A percentile compares a stretch with the other conserved stretches of the same genome.
Evolutionary conservation across 495 filamentous ascomycete genomes (phyloP).

Genomic region (Aspergillus asperescens): DNA sequence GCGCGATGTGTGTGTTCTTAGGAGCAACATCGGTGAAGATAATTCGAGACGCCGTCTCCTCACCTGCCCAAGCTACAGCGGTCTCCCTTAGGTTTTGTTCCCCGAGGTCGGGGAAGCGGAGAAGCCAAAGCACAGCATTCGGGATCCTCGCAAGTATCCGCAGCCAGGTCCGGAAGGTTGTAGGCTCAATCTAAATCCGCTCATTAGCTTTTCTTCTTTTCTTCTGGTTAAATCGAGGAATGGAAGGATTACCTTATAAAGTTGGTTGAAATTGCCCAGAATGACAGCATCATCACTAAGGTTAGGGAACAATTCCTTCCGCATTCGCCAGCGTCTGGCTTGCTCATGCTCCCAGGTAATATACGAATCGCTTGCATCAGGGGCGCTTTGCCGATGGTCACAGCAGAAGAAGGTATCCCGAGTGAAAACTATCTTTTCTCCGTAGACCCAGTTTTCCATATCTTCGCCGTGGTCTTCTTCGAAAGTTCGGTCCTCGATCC

Average conservation of each 20-base stretch:
- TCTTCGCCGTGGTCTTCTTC: conserved; percentile 64
- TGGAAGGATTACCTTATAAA: conserved; percentile 76
- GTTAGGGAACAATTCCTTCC: conserved; percentile 86
- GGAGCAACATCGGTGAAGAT: conserved; percentile 96
- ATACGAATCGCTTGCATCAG: conserved; percentile 57
- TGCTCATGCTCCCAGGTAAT: conserved; percentile 85
- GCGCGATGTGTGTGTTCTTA: conserved; percentile 89
- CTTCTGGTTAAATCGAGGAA: background rate
- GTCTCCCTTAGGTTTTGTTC: conserved; percentile 78
- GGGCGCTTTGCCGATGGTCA: conserved; percentile 90
- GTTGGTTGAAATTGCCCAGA: conserved; percentile 96
- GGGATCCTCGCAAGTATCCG: conserved; percentile 84
- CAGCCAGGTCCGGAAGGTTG: conserved; percentile 93
- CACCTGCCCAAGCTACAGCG: conserved; percentile 76
- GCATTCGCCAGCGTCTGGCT: conserved; percentile 81
- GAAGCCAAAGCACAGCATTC: conserved; percentile 89
- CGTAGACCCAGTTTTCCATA: conserved; percentile 80
- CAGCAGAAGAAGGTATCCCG: conserved; percentile 99
- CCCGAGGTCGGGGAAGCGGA: conserved; percentile 92
- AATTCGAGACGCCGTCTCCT: conserved; percentile 83
- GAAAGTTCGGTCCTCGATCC: conserved; percentile 61
- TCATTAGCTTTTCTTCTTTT: conserved; percentile 5
- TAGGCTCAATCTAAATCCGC: conserved; percentile 84
- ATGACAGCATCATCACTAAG: conserved; percentile 83
- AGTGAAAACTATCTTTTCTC: conserved; percentile 92